Evolutionary conservation across 2,329 filamentous ascomycete genomes (phyloP).

Genomic region (Penicillium sp.): DNA sequence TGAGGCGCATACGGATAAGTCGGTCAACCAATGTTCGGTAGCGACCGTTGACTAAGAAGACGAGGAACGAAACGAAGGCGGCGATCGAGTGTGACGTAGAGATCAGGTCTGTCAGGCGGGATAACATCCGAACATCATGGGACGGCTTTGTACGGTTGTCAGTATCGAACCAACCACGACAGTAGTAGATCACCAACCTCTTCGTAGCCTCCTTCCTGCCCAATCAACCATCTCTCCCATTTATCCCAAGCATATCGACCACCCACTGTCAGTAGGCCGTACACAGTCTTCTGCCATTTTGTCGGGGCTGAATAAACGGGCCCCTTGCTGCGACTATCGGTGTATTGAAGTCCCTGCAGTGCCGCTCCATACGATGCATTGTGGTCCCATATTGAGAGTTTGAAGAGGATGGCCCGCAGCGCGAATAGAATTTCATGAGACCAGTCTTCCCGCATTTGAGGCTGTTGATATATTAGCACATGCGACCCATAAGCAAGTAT

Average conservation of each 20-base stretch:
- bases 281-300: slow-evolving; percentile 75
- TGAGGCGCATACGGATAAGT: slow-evolving; percentile 74
- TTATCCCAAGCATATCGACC: slow-evolving; percentile 87
- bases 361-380: slow-evolving; percentile 91
- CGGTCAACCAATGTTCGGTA: slow-evolving; percentile 90
- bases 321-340: slow-evolving; percentile 68
- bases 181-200: slow-evolving; percentile 34
- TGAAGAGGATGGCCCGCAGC: slow-evolving; percentile 78
- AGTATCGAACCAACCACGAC: slow-evolving; percentile 8
- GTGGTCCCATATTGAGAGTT: slow-evolving; percentile 94
- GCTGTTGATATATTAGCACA: slow-evolving; percentile 23
- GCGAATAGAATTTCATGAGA: slow-evolving; percentile 75
- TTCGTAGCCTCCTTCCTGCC: slow-evolving; percentile 70
- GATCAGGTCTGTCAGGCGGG: slow-evolving; percentile 62
- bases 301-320: slow-evolving; percentile 65
- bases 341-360: slow-evolving; percentile 84
- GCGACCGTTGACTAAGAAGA: slow-evolving; percentile 84
- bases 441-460: slow-evolving; percentile 78
- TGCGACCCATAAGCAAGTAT: not conserved
- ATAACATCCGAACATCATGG: slow-evolving; percentile 54
- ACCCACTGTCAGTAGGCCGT: slow-evolving; percentile 79
- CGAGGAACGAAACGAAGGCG: slow-evolving; percentile 77
- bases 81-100: slow-evolving; percentile 75
- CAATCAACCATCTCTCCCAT: slow-evolving; percentile 82
- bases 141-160: slow-evolving; percentile 37